phyloP scores from a whole-genome alignment of 1,284 basidiomycete genomes.

The Hypsizygus ulmarius region DNA sequence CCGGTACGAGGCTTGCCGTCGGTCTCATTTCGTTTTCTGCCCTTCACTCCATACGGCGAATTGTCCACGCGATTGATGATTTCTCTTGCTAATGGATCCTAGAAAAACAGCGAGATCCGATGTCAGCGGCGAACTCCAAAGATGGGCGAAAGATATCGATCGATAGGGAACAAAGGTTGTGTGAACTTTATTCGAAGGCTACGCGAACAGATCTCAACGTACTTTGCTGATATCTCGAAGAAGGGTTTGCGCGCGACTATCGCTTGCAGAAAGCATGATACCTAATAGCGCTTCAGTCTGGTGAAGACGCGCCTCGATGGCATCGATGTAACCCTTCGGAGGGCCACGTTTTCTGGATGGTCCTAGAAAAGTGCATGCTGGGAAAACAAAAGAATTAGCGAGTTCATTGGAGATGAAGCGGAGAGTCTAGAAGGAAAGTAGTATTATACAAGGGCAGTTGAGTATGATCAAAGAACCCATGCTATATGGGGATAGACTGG shows the following conservation, averaged over 20 bases:
- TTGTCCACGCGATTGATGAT: conserved; percentile 75
- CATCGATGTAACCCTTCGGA: conserved; percentile 88
- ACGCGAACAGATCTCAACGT: conserved; percentile 13
- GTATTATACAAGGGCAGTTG: background rate
- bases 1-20: conserved; percentile 25
- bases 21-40: conserved; percentile 44
- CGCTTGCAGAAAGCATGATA: conserved; percentile 66
- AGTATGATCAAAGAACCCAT: conserved; percentile 4
- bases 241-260: conserved; percentile 60
- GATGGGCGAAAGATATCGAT: conserved; percentile 1
- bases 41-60: conserved; percentile 71
- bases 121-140: background rate
- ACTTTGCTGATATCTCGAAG: conserved; percentile 56
- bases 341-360: conserved; percentile 81
- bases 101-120: background rate
- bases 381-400: conserved; percentile 6
- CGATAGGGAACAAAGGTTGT: conserved; percentile 6
- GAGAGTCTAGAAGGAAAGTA: conserved; percentile 5
- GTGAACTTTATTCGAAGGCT: background rate
- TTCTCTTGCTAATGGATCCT: conserved; percentile 72
- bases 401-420: conserved; percentile 7
- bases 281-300: conserved; percentile 84
- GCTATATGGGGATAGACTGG: conserved; percentile 8
- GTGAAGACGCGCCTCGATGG: conserved; percentile 83
- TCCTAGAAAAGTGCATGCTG: conserved; percentile 79